Percentiles rank a stretch among this genome's conserved stretches.
phyloP scores from a whole-genome alignment of 2,329 filamentous ascomycete genomes.

The Neocucurbitaria cava region DNA sequence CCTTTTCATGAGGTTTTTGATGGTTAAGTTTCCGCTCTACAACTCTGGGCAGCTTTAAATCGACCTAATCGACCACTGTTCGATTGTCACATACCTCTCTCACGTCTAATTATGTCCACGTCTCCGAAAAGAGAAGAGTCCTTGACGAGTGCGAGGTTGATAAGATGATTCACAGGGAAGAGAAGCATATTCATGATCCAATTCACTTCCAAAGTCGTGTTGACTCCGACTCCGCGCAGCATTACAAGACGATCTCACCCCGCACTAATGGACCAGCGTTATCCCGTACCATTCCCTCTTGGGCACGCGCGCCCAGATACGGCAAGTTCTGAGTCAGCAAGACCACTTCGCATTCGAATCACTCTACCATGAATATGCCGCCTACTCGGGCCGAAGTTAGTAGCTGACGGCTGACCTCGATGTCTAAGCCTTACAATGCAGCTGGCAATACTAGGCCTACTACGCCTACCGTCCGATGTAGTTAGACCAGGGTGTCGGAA shows the following conservation, averaged over 20 bases:
- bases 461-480: too few species aligned
- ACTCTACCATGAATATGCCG: background rate
- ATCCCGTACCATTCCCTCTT: background rate
- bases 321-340: background rate
- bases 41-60: slow-evolving; percentile 1
- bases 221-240: too few species aligned
- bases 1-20: slow-evolving; percentile 3
- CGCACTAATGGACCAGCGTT: background rate
- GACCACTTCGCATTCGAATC: background rate
- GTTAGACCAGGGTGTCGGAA: too few species aligned
- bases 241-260: too few species aligned
- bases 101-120: slow-evolving; percentile 5
- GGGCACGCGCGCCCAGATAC: background rate
- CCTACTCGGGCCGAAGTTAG: background rate
- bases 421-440: background rate
- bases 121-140: background rate
- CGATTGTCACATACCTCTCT: background rate
- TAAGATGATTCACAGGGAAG: too few species aligned
- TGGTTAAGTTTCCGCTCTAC: slow-evolving; percentile 5
- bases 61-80: slow-evolving; percentile 1
- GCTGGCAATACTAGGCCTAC: too few species aligned
- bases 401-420: background rate
- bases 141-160: too few species aligned
- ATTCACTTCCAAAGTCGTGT: too few species aligned
- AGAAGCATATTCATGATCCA: too few species aligned